Base-by-base conservation (phyloP, 768 basidiomycete species). In the Psilocybe cubensis region DNA sequence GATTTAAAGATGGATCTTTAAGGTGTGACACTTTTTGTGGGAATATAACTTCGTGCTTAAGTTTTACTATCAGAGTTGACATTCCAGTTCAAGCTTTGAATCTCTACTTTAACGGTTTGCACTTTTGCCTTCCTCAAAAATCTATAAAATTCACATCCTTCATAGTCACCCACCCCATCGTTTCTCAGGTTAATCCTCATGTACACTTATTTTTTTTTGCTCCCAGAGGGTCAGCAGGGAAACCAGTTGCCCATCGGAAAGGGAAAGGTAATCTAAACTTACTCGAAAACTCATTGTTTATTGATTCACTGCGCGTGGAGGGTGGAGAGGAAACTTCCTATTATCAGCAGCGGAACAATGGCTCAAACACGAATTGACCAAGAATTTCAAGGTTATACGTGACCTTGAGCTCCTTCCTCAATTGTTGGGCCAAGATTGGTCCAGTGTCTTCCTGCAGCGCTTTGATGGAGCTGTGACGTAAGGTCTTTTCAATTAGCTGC, bases 311-410 rank as follows among this genome's bases (percentile, higher is more conserved):
- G 24, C 49, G 28, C 11, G 9, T 24, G n/a, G 41, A 74, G 92
- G 96, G 1, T 98, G 96, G 97, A 78, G 96, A 68, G 97, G 96
- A 46, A 97, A 97, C 46, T 98, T 94, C 70, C 66, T 98, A 18
- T 74, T 98, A 9, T 94, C 93, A 2, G 95, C 95, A 1, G 89
- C 90, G 3, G 95, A 98, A 70, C 95, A 96, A 63, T 95, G 92
- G 85, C 79, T 97, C 58, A 98, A 98, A 70, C 84, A 97, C 41
- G 96, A 98, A 68, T 77, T 99, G 11, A 92, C 94, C 3, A 98
- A 98, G 79, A 97, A 98, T 68, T 96, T 96, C 81, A 94, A 92
- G 76, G 92, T 98, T 49, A 99, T 99, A 57, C 89, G 97, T 40
- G 97, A 98, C 70, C 82, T 99, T 1, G 97, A 99, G 68, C 83